Base-by-base conservation (phyloP, 164 flowering plant genomes). In the Aristolochia californica region DNA sequence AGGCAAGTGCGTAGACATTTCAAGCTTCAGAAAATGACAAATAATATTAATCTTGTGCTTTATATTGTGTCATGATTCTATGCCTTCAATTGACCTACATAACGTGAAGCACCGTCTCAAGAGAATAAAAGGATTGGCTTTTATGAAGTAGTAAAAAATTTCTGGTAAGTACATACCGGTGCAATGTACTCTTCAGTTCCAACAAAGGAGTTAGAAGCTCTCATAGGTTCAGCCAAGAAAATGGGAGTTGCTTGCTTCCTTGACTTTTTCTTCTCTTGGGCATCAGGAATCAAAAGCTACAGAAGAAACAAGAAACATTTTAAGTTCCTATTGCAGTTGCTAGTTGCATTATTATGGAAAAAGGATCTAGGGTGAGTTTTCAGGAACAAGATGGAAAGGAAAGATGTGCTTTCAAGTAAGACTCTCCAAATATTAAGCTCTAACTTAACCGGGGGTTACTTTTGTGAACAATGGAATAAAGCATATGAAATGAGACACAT, bases 131-230 rank as follows among this genome's bases (percentile, higher is more conserved):
- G 18, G 50, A 27, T 54, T 15, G 25, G 28, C 18, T 15, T 54
- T 14, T 27, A 24, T 0, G 12, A 25, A 28, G 15, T 8, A n/a
- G 17, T 15, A 43, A 40, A 56, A 49, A 43, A 53, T 21, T 53
- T n/a, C 40, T 30, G 44, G 45, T 58, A 60, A 25, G 56, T 17
- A 78, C 87, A 15, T 64, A 93, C 99, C 72, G 99, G 99, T 67
- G 97, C 96, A 51, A 93, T 93, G 66, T 93, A 93, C 71, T 93
- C 99, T 74, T 93, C 99, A 13, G 99, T 93, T 52, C 99, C 99
- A 61, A 93, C 99, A 70, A 93, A 93, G 54, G 99, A 93, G 77
- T 93, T 93, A 43, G 99, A 93, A 56, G 99, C 97, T 59, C 99
- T 71, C 89, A 82, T 77, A 7, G 99, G 99, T 72, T 93, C 99